phyloP scores from a whole-genome alignment of 1,284 basidiomycete genomes.

The Pterulicium gracile region DNA sequence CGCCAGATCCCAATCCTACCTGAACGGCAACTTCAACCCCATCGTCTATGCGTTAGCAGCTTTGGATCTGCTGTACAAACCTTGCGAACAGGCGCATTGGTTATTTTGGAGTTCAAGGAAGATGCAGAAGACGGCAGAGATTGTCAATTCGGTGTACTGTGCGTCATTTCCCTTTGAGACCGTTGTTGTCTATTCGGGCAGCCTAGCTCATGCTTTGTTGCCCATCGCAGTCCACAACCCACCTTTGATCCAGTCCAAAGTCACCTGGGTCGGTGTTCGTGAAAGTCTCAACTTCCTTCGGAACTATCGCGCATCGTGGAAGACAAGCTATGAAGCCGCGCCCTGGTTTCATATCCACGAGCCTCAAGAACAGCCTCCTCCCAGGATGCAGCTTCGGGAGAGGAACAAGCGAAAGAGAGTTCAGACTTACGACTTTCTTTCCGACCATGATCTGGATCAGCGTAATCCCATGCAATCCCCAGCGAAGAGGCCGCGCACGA shows the following conservation, averaged over 20 bases:
- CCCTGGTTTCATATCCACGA: background rate
- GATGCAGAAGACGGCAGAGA: constrained; percentile 23
- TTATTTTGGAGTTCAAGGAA: constrained; percentile 32
- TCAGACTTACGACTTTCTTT: background rate
- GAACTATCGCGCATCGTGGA: background rate
- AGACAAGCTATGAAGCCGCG: background rate
- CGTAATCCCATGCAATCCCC: background rate
- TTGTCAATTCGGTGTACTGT: constrained; percentile 31
- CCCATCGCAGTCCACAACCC: background rate
- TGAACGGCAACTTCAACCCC: constrained; percentile 19
- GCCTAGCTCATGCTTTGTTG: background rate
- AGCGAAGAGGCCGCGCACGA: background rate
- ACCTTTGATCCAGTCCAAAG: background rate
- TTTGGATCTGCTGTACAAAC: constrained; percentile 28
- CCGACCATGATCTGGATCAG: background rate
- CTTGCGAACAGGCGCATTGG: constrained; percentile 30
- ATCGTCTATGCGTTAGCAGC: constrained; percentile 32
- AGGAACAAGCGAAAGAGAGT: background rate
- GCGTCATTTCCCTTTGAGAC: constrained; percentile 15
- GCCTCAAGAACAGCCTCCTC: background rate
- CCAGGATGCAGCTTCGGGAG: background rate
- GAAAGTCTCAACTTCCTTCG: background rate
- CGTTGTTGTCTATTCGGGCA: constrained; percentile 1
- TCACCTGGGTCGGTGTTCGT: background rate
- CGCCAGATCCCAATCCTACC: constrained; percentile 22